A percentile compares a stretch with the other conserved stretches of the same genome.
Evolutionary conservation across 2,329 filamentous ascomycete species (phyloP).

Genomic region (Hypoxylon sp.): DNA sequence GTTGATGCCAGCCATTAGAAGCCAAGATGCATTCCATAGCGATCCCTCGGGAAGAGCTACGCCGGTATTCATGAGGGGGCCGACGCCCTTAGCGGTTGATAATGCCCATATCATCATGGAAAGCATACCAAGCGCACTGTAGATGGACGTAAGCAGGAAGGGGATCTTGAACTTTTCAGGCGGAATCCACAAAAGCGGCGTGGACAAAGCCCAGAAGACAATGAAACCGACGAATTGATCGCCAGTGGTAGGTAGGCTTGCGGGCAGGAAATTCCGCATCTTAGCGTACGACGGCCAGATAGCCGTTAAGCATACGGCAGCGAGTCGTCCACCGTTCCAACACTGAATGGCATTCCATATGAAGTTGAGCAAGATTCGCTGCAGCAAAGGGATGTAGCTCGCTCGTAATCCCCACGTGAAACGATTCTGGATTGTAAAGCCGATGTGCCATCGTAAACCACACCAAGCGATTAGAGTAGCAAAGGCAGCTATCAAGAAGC

Average conservation of each 20-base stretch:
- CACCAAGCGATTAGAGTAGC: conserved; percentile 61
- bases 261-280: conserved; percentile 61
- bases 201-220: conserved; percentile 64
- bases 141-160: conserved; percentile 59
- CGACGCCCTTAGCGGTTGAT: conserved; percentile 58
- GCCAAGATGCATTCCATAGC: conserved; percentile 58
- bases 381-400: conserved; percentile 62
- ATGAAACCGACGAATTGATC: conserved; percentile 64
- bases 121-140: conserved; percentile 62
- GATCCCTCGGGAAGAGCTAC: conserved; percentile 54
- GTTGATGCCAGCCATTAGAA: conserved; percentile 61
- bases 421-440: conserved; percentile 64
- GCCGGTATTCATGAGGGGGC: conserved; percentile 58
- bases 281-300: conserved; percentile 61
- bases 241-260: conserved; percentile 55
- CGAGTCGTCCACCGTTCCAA: conserved; percentile 55
- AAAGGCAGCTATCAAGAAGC: conserved; percentile 59
- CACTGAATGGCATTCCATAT: conserved; percentile 64
- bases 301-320: conserved; percentile 58
- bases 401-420: conserved; percentile 64
- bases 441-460: conserved; percentile 64
- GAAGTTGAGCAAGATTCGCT: conserved; percentile 63
- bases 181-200: conserved; percentile 63
- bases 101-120: conserved; percentile 64
- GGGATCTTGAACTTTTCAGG: conserved; percentile 64